These are phyloP conservation scores for Starmera quercuum DNA, from an alignment of 805 yeast species.

Conservation along the genomic window DNA sequence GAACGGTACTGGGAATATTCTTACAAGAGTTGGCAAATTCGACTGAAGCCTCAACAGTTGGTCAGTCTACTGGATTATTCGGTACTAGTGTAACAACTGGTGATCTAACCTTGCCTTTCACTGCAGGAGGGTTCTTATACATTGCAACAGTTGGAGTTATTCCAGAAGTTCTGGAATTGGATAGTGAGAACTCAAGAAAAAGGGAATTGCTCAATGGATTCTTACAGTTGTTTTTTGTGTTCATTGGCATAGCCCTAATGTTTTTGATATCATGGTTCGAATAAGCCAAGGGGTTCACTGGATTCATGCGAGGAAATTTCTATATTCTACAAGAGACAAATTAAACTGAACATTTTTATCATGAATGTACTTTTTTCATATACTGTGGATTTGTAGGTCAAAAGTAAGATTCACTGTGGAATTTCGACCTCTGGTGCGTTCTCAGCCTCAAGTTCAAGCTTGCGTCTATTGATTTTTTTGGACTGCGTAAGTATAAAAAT, in stretches of 20 bases:
- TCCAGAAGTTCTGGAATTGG: conserved; percentile 55
- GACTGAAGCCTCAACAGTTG: conserved; percentile 1
- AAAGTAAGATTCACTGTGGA: conserved; percentile 22
- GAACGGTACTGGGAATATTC: conserved; percentile 57
- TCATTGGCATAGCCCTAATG: conserved; percentile 54
- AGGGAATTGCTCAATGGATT: conserved; percentile 32
- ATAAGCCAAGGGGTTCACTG: no score
- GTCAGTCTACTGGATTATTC: conserved; percentile 29
- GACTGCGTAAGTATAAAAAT: conserved; percentile 27
- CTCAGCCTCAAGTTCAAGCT: conserved; percentile 57
- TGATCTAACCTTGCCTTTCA: conserved; percentile 57
- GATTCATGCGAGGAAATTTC: no score
- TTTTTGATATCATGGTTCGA: conserved; percentile 27
- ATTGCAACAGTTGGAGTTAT: conserved; percentile 70
- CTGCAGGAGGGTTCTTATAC: conserved; percentile 72
- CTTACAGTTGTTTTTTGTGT: conserved; percentile 40
- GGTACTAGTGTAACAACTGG: conserved; percentile 44
- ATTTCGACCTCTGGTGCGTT: conserved; percentile 41
- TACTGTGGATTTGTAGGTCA: neutral
- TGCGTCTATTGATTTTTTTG: conserved; percentile 35
- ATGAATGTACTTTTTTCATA: neutral
- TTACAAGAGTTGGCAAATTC: conserved; percentile 34
- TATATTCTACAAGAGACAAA: neutral
- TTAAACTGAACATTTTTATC: neutral
- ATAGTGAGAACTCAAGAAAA: conserved; percentile 24